A percentile compares a stretch with the other conserved stretches of the same genome.
Evolutionary conservation across 83 land plant species (phyloP).

Genomic region (Picea mariana): DNA sequence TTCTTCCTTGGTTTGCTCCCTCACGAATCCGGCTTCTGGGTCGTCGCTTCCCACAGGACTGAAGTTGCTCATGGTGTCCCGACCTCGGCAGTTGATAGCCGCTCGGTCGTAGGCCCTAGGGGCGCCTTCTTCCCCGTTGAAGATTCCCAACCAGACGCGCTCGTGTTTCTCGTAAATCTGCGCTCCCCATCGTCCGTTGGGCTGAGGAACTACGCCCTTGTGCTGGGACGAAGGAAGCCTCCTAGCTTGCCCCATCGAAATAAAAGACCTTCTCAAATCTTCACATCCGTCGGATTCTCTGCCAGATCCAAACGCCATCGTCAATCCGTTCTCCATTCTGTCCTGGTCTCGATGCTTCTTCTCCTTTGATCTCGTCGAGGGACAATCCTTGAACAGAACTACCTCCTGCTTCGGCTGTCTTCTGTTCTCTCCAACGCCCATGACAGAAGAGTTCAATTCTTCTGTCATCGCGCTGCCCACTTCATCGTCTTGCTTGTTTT

Average conservation of each 20-base stretch:
- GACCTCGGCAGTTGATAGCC: conserved; percentile 45
- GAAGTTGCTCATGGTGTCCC: conserved; percentile 49
- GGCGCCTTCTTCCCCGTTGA: conserved; percentile 46
- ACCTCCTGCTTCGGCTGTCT: too few species aligned
- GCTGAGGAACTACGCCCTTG: conserved; percentile 57
- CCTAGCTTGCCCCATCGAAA: conserved; percentile 6
- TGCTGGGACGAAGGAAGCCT: conserved; percentile 42
- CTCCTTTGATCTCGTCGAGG: not conserved
- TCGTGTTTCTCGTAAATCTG: conserved; percentile 23
- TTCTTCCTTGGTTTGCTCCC: conserved; percentile 57
- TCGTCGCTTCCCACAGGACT: conserved; percentile 8
- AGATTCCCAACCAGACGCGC: conserved; percentile 53
- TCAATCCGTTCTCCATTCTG: conserved; percentile 2
- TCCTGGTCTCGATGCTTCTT: not conserved
- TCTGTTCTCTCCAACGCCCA: too few species aligned
- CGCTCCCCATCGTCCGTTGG: not conserved
- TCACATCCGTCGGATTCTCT: not conserved
- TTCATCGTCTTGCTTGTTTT: too few species aligned
- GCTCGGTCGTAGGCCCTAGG: conserved; percentile 21
- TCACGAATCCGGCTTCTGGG: conserved; percentile 38
- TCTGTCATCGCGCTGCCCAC: too few species aligned
- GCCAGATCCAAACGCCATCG: not conserved
- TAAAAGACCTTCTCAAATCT: too few species aligned
- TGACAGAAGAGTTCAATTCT: too few species aligned
- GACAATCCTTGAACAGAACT: too few species aligned